Conservation (phyloP, 176 grass and related monocot species). For the Hordeum marinum region DNA sequence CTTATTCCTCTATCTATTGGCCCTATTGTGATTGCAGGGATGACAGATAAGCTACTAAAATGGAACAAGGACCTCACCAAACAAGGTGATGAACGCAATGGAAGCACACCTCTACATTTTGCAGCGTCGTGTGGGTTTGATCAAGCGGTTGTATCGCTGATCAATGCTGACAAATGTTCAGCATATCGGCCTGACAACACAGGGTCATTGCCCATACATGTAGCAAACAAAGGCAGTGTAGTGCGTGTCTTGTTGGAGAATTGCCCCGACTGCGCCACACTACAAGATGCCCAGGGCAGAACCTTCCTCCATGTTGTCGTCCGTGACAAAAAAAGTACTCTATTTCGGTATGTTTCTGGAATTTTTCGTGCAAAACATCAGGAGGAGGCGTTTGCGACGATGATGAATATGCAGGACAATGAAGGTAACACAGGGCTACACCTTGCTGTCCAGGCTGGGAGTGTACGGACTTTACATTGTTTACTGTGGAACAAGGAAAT, state of each 20-base stretch:
- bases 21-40: background rate
- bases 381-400: too few species aligned
- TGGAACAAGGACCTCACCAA: background rate
- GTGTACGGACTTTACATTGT: background rate
- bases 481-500: too few species aligned
- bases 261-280: background rate
- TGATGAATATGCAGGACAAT: constrained; percentile 9
- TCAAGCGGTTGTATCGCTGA: background rate
- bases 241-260: background rate
- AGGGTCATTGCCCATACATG: background rate
- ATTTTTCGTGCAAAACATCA: background rate
- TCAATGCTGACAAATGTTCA: background rate
- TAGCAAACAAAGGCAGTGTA: background rate
- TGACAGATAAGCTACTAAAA: background rate
- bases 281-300: background rate
- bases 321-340: background rate
- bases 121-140: background rate
- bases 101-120: background rate
- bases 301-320: background rate
- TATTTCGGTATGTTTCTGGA: too few species aligned
- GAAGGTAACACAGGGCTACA: constrained; percentile 27
- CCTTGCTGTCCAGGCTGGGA: background rate
- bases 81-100: background rate
- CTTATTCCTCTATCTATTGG: background rate
- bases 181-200: background rate